These are phyloP conservation scores for Alternaria triticimaculans DNA, from an alignment of 2,329 filamentous ascomycete species.

Conservation along the genomic window DNA sequence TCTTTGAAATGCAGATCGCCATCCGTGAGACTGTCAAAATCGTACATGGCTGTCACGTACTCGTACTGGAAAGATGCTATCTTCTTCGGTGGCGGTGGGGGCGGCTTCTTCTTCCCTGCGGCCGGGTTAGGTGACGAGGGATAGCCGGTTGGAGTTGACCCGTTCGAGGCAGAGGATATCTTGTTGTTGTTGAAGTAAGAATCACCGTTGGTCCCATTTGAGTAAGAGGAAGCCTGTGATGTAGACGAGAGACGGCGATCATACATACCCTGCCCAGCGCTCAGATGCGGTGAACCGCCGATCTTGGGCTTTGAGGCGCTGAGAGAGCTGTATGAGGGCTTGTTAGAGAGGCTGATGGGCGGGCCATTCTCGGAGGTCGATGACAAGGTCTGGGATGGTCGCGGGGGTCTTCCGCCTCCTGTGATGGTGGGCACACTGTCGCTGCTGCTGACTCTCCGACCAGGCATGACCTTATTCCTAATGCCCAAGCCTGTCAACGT, in stretches of 20 bases:
- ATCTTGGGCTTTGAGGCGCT: conserved; percentile 44
- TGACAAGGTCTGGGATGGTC: conserved; percentile 32
- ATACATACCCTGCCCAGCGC: conserved; percentile 39
- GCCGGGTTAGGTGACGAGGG: conserved; percentile 53
- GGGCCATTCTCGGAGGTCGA: conserved; percentile 37
- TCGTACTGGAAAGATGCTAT: conserved; percentile 57
- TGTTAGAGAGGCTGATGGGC: conserved; percentile 40
- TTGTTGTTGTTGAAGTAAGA: conserved; percentile 52
- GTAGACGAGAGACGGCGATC: conserved; percentile 40
- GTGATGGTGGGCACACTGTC: conserved; percentile 44
- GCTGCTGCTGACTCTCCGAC: conserved; percentile 40
- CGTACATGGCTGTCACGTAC: conserved; percentile 76
- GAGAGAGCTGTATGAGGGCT: conserved; percentile 45
- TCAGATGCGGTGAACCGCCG: conserved; percentile 42
- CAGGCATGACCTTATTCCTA: conserved; percentile 51
- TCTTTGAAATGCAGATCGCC: conserved; percentile 78
- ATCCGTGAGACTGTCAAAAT: conserved; percentile 71
- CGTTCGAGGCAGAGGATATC: conserved; percentile 51
- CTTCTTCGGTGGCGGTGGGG: conserved; percentile 71
- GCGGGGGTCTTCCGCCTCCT: conserved; percentile 30
- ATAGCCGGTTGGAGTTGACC: conserved; percentile 22
- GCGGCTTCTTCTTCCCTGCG: conserved; percentile 73
- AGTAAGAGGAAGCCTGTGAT: conserved; percentile 40
- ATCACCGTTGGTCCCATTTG: conserved; percentile 36
- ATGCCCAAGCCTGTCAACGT: conserved; percentile 57